Evolutionary conservation across 495 filamentous ascomycete genomes (phyloP), one percentile per base, ranked within the genome.

Genomic region (Talaromyces thailandensis): DNA sequence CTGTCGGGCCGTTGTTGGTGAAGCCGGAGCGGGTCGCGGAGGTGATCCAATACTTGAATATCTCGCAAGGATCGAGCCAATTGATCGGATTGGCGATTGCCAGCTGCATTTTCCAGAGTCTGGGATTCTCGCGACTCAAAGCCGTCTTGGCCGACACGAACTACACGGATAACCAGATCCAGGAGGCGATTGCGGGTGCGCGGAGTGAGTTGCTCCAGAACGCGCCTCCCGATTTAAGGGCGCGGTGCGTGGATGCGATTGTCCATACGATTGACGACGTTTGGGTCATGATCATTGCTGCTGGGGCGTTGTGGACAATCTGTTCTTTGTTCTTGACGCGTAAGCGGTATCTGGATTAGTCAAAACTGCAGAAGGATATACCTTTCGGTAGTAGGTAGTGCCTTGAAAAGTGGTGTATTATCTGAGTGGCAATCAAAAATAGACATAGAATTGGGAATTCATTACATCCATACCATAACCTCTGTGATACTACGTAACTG

Each of bases 1-100:
- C 79, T 0, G 79, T 87, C 25, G 77, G 77, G 1, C 79, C 82
- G 63, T 76, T 79, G 9, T 76, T 75, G 7, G 75, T 79, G n/a
- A 60, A 62, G 2, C 73, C 78, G 1, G 52, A 51, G 4, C 59
- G 37, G 37, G 40, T 51, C 16, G 35, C 59, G 16, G 59, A 61
- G 14, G 5, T 5, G 37, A 61, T 61, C 25, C 6, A 52, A 28
- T 51, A 3, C 40, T 25, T 52, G 40, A 61, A 51, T n/a, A 61
- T 61, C 21, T 31, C 35, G 1, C 59, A 60, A 24, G 58, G 58
- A 6, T 23, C 6, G 16, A 60, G 58, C 32, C 58, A 60, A 24
- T 29, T 60, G 28, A 6, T 60, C 9, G 58, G 58, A 40, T 45
- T 61, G n/a, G 40, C 40, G 5, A 52, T 61, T 14, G 59, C 59